Percentiles rank a stretch among this genome's conserved stretches.
These are phyloP conservation scores for Solanum chacoense DNA, from an alignment of 305 asterid genomes.

Conservation along the genomic window DNA sequence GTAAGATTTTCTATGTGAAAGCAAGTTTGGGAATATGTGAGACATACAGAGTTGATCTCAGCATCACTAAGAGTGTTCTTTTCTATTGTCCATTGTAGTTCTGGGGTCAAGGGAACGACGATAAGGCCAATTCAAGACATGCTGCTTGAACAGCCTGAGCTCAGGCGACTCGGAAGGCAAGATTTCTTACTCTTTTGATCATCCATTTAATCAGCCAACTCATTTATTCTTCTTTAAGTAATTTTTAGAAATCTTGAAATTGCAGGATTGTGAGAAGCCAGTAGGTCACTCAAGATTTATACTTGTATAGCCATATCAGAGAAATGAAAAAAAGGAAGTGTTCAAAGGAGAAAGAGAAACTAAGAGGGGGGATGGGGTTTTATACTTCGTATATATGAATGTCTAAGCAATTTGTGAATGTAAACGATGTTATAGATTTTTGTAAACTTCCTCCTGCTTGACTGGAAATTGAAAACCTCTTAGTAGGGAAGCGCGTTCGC, in stretches of 20 bases:
- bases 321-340: background rate
- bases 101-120: slow-evolving; percentile 17
- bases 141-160: slow-evolving; percentile 87
- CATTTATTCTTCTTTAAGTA: background rate
- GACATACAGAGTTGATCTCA: background rate
- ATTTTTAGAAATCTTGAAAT: background rate
- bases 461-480: background rate
- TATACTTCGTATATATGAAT: background rate
- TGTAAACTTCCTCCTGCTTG: background rate
- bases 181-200: background rate
- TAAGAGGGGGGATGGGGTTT: background rate
- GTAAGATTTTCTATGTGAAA: background rate
- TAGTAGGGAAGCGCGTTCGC: background rate
- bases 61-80: background rate
- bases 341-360: background rate
- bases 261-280: slow-evolving; percentile 35
- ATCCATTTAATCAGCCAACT: background rate
- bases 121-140: slow-evolving; percentile 47
- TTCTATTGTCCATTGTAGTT: slow-evolving; percentile 19
- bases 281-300: background rate
- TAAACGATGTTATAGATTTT: background rate
- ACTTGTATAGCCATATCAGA: background rate
- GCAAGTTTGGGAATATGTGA: background rate
- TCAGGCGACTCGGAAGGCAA: slow-evolving; percentile 66
- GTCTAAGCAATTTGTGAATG: background rate